These are phyloP conservation scores for Phyllosticta paracitricarpa DNA, from an alignment of 2,329 filamentous ascomycete species.

Conservation along the genomic window DNA sequence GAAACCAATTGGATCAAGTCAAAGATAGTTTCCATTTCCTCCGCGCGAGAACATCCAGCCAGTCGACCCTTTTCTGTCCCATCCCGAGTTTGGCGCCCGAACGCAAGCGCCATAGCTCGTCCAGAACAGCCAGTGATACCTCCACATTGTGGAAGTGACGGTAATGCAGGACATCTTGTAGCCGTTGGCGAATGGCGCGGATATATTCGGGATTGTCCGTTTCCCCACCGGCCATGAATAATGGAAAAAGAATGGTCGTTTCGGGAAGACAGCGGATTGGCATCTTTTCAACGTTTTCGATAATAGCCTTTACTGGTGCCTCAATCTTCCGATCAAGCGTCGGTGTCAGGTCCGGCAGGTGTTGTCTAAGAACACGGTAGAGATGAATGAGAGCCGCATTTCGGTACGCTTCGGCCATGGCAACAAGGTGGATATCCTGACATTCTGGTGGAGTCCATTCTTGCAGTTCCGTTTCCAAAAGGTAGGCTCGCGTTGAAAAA, in stretches of 20 bases:
- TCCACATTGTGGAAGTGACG: constrained; percentile 10
- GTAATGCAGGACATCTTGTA: constrained; percentile 7
- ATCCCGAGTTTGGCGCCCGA: not conserved
- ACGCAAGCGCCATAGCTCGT: constrained; percentile 9
- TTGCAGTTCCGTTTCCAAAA: constrained; percentile 2
- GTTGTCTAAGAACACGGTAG: constrained; percentile 5
- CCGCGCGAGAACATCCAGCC: constrained; percentile 8
- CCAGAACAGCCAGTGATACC: constrained; percentile 6
- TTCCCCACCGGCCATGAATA: constrained; percentile 10
- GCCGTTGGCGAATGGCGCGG: constrained; percentile 7
- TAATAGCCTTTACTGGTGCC: constrained; percentile 3
- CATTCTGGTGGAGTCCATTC: constrained; percentile 7
- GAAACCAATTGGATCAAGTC: constrained; percentile 1
- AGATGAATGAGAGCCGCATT: constrained; percentile 8
- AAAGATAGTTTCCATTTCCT: constrained; percentile 6
- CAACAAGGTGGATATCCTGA: constrained; percentile 5
- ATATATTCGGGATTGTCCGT: constrained; percentile 1
- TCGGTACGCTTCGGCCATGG: constrained; percentile 9
- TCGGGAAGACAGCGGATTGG: constrained; percentile 8
- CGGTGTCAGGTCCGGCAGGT: constrained; percentile 4
- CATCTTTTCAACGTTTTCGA: constrained; percentile 8
- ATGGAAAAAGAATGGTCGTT: constrained; percentile 4
- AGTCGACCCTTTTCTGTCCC: constrained; percentile 1
- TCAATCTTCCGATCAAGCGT: constrained; percentile 7
- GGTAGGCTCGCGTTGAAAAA: constrained; percentile 6